Evolutionary conservation across 75 land plant genomes (phyloP).

Genomic region (Cupressus sempervirens): DNA sequence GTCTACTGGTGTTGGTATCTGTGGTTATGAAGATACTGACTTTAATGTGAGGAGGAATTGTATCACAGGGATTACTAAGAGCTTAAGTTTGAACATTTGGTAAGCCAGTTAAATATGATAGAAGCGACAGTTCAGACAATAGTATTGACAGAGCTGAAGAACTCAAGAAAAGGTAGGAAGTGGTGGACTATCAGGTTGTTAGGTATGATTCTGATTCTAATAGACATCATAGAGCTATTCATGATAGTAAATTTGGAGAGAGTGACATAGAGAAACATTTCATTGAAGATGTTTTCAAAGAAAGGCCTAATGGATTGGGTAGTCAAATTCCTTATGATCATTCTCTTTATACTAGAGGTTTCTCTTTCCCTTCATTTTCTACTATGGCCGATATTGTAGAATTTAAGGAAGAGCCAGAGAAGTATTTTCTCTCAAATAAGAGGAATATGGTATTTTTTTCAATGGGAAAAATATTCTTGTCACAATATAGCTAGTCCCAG

Average conservation of each 20-base stretch:
- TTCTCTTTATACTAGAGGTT: conserved; percentile 51
- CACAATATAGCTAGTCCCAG: conserved; percentile 38
- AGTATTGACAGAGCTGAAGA: conserved; percentile 25
- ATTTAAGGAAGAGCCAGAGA: conserved; percentile 54
- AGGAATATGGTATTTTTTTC: conserved; percentile 22
- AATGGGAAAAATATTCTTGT: conserved; percentile 42
- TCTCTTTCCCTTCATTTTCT: conserved; percentile 81
- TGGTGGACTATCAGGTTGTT: conserved; percentile 17
- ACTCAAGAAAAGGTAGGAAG: conserved; percentile 23
- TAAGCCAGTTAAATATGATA: conserved; percentile 20
- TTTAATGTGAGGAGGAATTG: conserved; percentile 44
- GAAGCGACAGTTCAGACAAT: conserved; percentile 14
- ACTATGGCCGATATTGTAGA: conserved; percentile 35
- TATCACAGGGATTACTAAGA: conserved; percentile 40
- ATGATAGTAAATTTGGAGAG: background rate
- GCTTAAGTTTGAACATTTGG: conserved; percentile 46
- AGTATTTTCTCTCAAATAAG: conserved; percentile 66
- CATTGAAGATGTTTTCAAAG: background rate
- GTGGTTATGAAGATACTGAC: conserved; percentile 86
- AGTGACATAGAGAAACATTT: background rate
- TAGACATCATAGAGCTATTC: conserved; percentile 16
- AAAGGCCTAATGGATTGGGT: background rate
- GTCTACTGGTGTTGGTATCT: conserved; percentile 81
- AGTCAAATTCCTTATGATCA: conserved; percentile 4
- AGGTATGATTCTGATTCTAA: conserved; percentile 24